Evolutionary conservation across 768 basidiomycete genomes (phyloP).

Genomic region (Tricholoma terreum): DNA sequence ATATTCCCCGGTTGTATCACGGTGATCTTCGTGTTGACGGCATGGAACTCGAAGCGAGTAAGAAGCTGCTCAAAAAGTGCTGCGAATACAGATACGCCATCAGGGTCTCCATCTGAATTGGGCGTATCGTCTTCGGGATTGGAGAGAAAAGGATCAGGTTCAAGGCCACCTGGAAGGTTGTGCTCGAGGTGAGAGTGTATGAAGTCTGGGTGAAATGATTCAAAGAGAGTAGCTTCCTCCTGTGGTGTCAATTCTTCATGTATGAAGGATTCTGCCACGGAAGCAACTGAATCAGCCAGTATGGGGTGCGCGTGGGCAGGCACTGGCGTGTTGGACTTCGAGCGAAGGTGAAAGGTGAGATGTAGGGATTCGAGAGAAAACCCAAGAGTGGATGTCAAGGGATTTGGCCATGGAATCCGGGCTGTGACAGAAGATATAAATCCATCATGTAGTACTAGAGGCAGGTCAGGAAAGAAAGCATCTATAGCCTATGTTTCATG

Average conservation of each 20-base stretch:
- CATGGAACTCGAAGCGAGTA: conserved; percentile 76
- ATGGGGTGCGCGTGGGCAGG: conserved; percentile 30
- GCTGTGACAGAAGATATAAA: conserved; percentile 72
- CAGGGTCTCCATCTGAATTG: conserved; percentile 53
- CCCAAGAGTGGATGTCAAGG: conserved; percentile 69
- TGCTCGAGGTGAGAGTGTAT: conserved; percentile 29
- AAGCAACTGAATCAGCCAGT: conserved; percentile 70
- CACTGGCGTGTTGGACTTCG: conserved; percentile 19
- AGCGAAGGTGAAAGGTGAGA: conserved; percentile 56
- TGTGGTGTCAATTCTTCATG: conserved; percentile 72
- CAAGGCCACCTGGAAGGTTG: conserved; percentile 66
- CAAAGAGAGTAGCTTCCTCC: conserved; percentile 69
- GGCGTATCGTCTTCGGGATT: conserved; percentile 40
- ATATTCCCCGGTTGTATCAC: conserved; percentile 63
- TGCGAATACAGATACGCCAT: conserved; percentile 79
- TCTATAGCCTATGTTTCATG: conserved; percentile 68
- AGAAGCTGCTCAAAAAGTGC: conserved; percentile 76
- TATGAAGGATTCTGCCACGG: conserved; percentile 76
- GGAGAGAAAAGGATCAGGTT: conserved; percentile 44
- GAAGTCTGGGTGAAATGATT: conserved; percentile 58
- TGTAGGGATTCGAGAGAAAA: conserved; percentile 66
- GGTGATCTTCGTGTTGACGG: conserved; percentile 62
- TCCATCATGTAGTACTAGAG: conserved; percentile 67
- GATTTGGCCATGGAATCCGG: conserved; percentile 84
- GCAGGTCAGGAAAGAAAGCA: conserved; percentile 57